phyloP scores from a whole-genome alignment of 2,329 filamentous ascomycete genomes.

The Macroventuria anomochaeta region DNA sequence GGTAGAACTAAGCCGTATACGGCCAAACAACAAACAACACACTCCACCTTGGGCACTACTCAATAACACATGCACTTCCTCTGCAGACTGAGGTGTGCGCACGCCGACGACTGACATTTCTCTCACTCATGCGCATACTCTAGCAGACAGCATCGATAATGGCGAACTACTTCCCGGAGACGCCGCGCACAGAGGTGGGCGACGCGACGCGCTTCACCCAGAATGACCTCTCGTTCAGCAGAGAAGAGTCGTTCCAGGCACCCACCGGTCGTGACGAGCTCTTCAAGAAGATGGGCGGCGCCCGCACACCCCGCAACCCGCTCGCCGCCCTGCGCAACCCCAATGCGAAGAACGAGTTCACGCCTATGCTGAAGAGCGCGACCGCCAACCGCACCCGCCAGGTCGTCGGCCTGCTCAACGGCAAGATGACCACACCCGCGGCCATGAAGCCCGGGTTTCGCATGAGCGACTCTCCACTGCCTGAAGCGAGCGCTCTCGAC shows the following conservation, averaged over 20 bases:
- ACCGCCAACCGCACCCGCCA: slow-evolving; percentile 68
- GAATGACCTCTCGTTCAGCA: slow-evolving; percentile 79
- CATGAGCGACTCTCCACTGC: slow-evolving; percentile 76
- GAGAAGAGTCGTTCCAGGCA: slow-evolving; percentile 85
- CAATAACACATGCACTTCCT: slow-evolving; percentile 14
- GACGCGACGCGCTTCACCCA: slow-evolving; percentile 77
- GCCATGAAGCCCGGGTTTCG: slow-evolving; percentile 66
- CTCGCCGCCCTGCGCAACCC: slow-evolving; percentile 65
- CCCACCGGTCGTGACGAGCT: slow-evolving; percentile 75
- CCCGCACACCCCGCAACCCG: slow-evolving; percentile 74
- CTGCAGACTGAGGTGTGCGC: slow-evolving; percentile 22
- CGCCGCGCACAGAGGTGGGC: slow-evolving; percentile 82
- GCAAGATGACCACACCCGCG: slow-evolving; percentile 66
- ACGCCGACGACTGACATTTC: slow-evolving; percentile 24
- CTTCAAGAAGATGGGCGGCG: slow-evolving; percentile 73
- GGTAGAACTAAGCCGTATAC: slow-evolving; percentile 12
- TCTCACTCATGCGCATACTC: slow-evolving; percentile 38
- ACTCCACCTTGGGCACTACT: slow-evolving; percentile 24
- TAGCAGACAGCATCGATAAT: slow-evolving; percentile 42
- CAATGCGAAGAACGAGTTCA: slow-evolving; percentile 77
- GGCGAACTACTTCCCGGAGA: slow-evolving; percentile 69
- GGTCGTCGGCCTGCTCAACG: slow-evolving; percentile 49
- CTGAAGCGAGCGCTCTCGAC: slow-evolving; percentile 71
- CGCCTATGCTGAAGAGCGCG: slow-evolving; percentile 85
- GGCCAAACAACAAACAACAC: slow-evolving; percentile 26